phyloP scores from a whole-genome alignment of 257 asterid species.

The Solanum lycopersicoides region DNA sequence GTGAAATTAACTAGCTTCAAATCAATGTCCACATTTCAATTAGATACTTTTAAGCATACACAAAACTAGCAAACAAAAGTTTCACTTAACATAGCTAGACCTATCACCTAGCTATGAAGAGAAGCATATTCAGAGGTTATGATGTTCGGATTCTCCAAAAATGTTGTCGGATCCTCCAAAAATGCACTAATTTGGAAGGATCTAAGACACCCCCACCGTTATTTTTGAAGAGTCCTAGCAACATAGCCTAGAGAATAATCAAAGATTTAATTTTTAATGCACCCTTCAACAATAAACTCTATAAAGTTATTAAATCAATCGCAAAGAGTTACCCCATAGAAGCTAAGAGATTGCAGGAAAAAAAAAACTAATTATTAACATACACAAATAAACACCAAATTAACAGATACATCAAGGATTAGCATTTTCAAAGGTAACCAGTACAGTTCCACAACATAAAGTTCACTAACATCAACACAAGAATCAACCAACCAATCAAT shows the following conservation, averaged over 20 bases:
- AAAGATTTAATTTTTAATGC: neutral
- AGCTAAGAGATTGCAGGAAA: neutral
- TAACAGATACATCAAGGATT: neutral
- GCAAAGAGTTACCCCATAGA: neutral
- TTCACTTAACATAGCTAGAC: neutral
- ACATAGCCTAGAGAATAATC: neutral
- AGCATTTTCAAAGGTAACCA: neutral
- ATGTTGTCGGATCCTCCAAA: neutral
- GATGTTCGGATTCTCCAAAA: neutral
- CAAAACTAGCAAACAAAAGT: neutral
- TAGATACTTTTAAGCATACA: neutral
- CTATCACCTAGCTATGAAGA: neutral
- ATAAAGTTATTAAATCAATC: neutral
- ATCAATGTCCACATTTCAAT: neutral
- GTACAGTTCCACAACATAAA: neutral
- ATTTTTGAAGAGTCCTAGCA: neutral
- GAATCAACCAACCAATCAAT: neutral
- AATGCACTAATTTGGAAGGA: neutral
- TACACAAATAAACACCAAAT: neutral
- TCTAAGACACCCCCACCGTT: neutral
- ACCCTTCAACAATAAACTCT: neutral
- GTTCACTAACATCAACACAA: neutral
- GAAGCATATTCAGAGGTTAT: neutral
- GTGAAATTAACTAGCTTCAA: neutral
- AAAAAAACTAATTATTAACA: neutral